phyloP scores from a whole-genome alignment of 1,139 yeast species.

The Geotrichum klebahnii region DNA sequence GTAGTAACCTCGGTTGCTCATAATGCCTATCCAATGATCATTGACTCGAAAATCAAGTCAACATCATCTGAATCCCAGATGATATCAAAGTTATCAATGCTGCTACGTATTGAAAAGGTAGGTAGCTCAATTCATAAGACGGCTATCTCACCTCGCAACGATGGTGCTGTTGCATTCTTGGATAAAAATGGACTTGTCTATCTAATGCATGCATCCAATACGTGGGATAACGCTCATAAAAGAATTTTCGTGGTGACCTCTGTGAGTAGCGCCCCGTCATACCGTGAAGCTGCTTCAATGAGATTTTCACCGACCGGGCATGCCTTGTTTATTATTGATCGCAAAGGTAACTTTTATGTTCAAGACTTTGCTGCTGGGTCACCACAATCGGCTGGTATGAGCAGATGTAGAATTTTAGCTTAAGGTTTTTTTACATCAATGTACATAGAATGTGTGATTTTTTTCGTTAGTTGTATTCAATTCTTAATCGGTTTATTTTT shows the following conservation, averaged over 20 bases:
- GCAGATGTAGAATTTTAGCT: constrained; percentile 50
- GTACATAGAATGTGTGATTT: background rate
- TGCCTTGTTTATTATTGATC: constrained; percentile 65
- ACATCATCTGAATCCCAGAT: constrained; percentile 37
- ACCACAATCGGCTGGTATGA: constrained; percentile 73
- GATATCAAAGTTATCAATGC: constrained; percentile 29
- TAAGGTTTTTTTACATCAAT: constrained; percentile 20
- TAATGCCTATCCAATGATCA: constrained; percentile 52
- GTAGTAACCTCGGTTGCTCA: constrained; percentile 59
- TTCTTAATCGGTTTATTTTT: too few relatives aligned
- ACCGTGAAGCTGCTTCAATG: constrained; percentile 67
- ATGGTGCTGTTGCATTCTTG: constrained; percentile 73
- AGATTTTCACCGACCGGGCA: constrained; percentile 79
- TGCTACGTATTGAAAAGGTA: constrained; percentile 67
- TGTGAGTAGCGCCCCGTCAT: constrained; percentile 62
- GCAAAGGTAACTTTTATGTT: constrained; percentile 72
- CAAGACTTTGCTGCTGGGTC: constrained; percentile 87
- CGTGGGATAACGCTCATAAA: constrained; percentile 47
- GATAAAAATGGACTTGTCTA: constrained; percentile 74
- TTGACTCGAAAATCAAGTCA: constrained; percentile 51
- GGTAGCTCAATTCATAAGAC: constrained; percentile 73
- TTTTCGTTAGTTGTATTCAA: too few relatives aligned
- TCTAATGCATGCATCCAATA: constrained; percentile 63
- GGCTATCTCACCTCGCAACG: constrained; percentile 70
- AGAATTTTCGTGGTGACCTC: constrained; percentile 71